These are phyloP conservation scores for Hebeloma cylindrosporum DNA, from an alignment of 768 basidiomycete genomes.

Conservation along the genomic window DNA sequence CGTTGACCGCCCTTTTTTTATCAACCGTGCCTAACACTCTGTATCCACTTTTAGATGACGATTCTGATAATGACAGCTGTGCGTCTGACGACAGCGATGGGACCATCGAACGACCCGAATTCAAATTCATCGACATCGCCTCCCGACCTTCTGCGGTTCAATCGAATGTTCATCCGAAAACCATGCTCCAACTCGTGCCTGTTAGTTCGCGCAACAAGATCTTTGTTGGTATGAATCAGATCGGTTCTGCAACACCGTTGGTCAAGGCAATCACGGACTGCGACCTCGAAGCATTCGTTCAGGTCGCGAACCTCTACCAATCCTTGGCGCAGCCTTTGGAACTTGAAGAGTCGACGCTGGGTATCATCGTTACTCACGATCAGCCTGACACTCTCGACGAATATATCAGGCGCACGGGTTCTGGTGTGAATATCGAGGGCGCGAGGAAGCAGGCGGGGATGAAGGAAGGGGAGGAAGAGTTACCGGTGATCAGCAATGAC, in stretches of 20 bases:
- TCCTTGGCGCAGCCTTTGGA: conserved; percentile 31
- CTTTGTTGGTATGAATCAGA: too few species aligned
- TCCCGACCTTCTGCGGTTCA: conserved; percentile 45
- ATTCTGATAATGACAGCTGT: conserved; percentile 41
- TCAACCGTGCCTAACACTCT: not conserved
- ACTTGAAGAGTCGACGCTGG: conserved; percentile 21
- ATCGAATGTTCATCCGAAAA: conserved; percentile 36
- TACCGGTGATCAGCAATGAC: conserved; percentile 32
- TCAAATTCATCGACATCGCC: conserved; percentile 55
- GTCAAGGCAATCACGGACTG: conserved; percentile 39
- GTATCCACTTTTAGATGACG: conserved; percentile 26
- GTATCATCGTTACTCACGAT: conserved; percentile 38
- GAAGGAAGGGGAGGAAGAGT: conserved; percentile 22
- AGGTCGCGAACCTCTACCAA: conserved; percentile 46
- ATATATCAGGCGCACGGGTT: conserved; percentile 53
- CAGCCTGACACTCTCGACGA: conserved; percentile 54
- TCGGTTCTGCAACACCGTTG: conserved; percentile 25
- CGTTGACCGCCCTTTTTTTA: not conserved
- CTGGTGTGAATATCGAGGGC: conserved; percentile 33
- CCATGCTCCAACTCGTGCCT: conserved; percentile 30
- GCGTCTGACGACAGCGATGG: conserved; percentile 42
- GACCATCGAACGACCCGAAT: conserved; percentile 36
- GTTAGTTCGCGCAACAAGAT: not conserved
- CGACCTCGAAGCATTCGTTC: conserved; percentile 52
- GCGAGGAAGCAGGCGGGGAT: conserved; percentile 19